Evolutionary conservation across 345 rosid species (phyloP).

Genomic region (Salix purpurea): DNA sequence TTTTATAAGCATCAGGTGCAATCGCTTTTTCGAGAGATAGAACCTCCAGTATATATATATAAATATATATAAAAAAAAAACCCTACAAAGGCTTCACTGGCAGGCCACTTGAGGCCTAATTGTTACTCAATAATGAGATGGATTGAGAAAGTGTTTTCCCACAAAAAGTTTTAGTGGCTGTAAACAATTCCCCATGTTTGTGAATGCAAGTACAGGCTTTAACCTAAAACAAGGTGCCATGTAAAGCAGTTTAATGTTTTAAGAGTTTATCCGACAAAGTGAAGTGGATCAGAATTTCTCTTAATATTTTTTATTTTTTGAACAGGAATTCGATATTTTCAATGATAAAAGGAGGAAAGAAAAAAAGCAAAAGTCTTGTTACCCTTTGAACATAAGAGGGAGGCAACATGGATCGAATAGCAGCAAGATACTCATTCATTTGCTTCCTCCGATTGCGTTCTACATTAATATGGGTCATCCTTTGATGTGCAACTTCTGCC

Average conservation of each 20-base stretch:
- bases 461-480: conserved; percentile 63
- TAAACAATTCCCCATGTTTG: background rate
- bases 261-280: background rate
- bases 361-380: background rate
- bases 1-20: background rate
- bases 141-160: background rate
- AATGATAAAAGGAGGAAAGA: background rate
- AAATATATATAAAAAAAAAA: background rate
- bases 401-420: conserved; percentile 60
- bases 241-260: background rate
- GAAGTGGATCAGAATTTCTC: background rate
- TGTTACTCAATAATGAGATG: background rate
- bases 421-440: conserved; percentile 61
- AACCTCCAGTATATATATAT: background rate
- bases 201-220: background rate
- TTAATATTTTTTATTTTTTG: background rate
- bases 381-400: conserved; percentile 60
- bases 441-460: conserved; percentile 72
- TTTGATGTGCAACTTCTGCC: conserved; percentile 59
- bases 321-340: background rate
- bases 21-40: background rate
- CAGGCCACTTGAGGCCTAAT: background rate
- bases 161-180: background rate
- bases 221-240: background rate
- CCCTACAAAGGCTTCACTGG: background rate